A percentile compares a stretch with the other conserved stretches of the same genome.
Conservation (phyloP, 352 stramenopile species). For the Detonula confervacea region DNA sequence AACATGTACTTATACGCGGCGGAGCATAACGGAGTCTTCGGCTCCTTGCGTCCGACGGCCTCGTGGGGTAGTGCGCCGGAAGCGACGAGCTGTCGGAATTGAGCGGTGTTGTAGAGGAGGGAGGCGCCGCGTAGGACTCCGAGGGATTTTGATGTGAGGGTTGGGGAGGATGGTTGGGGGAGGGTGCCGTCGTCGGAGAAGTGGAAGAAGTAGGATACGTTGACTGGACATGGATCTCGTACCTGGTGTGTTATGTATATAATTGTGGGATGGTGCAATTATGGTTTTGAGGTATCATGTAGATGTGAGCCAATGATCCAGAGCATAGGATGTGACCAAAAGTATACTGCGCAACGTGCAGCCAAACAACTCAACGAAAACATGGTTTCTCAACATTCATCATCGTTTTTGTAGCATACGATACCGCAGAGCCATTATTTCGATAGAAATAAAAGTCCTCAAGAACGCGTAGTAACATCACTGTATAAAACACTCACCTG, state of each 20-base stretch:
- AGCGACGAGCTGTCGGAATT: slow-evolving; percentile 90
- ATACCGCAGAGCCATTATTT: no score
- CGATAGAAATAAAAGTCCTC: no score
- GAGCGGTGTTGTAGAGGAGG: slow-evolving; percentile 88
- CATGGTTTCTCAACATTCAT: no score
- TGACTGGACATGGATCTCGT: slow-evolving; percentile 94
- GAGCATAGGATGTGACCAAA: no score
- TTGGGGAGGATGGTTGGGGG: slow-evolving; percentile 64
- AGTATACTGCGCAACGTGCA: no score
- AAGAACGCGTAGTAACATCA: no score
- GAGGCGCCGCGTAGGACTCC: slow-evolving; percentile 84
- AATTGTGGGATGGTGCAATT: no score
- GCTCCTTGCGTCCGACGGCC: slow-evolving; percentile 87
- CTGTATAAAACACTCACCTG: slow-evolving; percentile 73
- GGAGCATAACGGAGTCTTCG: slow-evolving; percentile 90
- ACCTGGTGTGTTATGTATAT: no score
- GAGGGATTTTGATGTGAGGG: slow-evolving; percentile 76
- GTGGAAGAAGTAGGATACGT: slow-evolving; percentile 97
- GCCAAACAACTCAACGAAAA: no score
- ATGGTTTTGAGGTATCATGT: no score
- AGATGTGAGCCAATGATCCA: no score
- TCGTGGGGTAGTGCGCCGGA: slow-evolving; percentile 89
- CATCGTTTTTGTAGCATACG: no score
- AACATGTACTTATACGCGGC: slow-evolving; percentile 89
- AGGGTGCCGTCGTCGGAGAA: slow-evolving; percentile 91